Evolutionary conservation across 2,329 filamentous ascomycete genomes (phyloP).

Genomic region (Thermochaetoides dissita): DNA sequence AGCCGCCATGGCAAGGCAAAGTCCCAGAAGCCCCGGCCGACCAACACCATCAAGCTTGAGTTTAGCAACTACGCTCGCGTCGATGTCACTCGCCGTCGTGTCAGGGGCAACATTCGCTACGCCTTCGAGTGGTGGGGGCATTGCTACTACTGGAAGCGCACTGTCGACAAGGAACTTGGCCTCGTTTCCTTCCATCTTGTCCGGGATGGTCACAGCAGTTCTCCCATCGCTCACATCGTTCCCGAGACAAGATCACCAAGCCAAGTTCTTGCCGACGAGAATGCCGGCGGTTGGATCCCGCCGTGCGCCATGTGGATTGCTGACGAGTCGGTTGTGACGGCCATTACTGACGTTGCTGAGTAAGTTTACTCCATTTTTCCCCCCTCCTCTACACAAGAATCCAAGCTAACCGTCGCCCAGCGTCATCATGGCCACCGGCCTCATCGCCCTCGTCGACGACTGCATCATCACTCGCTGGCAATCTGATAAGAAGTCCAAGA

Average conservation of each 20-base stretch:
- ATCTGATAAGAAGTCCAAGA: slow-evolving; percentile 20
- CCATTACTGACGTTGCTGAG: slow-evolving; percentile 73
- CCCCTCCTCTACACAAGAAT: background rate
- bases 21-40: slow-evolving; percentile 35
- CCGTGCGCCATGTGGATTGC: slow-evolving; percentile 85
- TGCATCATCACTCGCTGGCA: slow-evolving; percentile 67
- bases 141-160: slow-evolving; percentile 70
- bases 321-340: slow-evolving; percentile 54
- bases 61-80: slow-evolving; percentile 96
- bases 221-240: slow-evolving; percentile 68
- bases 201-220: slow-evolving; percentile 45
- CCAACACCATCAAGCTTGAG: slow-evolving; percentile 75
- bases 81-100: slow-evolving; percentile 58
- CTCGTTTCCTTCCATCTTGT: slow-evolving; percentile 69
- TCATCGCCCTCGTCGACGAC: slow-evolving; percentile 80
- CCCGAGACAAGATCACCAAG: slow-evolving; percentile 61
- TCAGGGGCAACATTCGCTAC: slow-evolving; percentile 59
- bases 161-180: slow-evolving; percentile 52
- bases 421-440: slow-evolving; percentile 77
- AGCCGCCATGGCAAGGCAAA: slow-evolving; percentile 11
- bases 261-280: slow-evolving; percentile 57
- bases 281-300: slow-evolving; percentile 76
- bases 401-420: slow-evolving; percentile 30
- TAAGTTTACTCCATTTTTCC: slow-evolving; percentile 30
- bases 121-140: slow-evolving; percentile 91